Evolutionary conservation across 129 eudicot species (phyloP).

Genomic region (Gnaphalium uliginosum): DNA sequence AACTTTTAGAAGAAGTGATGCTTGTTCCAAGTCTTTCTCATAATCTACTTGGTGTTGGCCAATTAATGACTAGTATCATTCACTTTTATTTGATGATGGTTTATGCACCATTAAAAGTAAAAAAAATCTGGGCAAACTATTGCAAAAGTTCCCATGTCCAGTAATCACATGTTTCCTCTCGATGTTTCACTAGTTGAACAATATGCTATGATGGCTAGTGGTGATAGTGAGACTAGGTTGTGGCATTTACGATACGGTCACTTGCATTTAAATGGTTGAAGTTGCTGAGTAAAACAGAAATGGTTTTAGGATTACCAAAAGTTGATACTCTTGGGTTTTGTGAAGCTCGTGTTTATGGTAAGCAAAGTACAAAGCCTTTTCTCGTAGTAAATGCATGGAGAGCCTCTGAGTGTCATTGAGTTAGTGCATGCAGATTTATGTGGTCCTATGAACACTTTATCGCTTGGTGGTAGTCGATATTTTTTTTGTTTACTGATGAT

Average conservation of each 20-base stretch:
- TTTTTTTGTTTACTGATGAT: background rate
- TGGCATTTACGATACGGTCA: conserved; percentile 24
- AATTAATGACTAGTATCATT: conserved; percentile 3
- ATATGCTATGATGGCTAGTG: background rate
- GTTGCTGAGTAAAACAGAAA: background rate
- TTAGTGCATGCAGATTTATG: background rate
- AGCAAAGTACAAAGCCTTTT: conserved; percentile 17
- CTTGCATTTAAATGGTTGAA: background rate
- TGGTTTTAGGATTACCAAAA: conserved; percentile 8
- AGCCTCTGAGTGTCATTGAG: background rate
- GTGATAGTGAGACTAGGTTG: background rate
- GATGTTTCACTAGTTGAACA: background rate
- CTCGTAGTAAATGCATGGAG: background rate
- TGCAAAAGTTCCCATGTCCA: background rate
- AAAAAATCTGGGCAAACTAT: background rate
- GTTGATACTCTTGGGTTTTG: conserved; percentile 17
- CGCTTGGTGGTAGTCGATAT: conserved; percentile 3
- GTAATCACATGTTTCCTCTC: conserved; percentile 13
- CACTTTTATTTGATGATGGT: conserved; percentile 12
- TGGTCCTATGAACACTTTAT: background rate
- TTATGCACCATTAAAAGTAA: background rate
- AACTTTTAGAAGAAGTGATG: background rate
- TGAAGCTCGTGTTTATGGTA: conserved; percentile 37
- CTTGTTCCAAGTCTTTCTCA: background rate
- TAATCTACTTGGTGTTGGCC: conserved; percentile 16